Base-by-base conservation (phyloP, 1,284 basidiomycete genomes). In the Pseudozyma thailandica region DNA sequence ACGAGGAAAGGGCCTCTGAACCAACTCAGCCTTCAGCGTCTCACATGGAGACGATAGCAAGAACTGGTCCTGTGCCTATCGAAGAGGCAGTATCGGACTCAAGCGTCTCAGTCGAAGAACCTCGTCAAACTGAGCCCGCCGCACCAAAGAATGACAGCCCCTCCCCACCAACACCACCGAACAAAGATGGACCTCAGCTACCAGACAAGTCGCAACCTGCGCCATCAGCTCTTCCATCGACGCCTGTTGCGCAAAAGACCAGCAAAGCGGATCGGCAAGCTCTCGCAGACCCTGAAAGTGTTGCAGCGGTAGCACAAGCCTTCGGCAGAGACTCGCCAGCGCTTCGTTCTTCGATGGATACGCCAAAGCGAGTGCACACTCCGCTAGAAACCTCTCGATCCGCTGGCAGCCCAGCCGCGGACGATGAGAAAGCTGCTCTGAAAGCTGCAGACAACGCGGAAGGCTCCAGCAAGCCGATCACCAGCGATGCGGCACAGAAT, bases 221-320 rank as follows among this genome's bases (percentile, higher is more conserved):
- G 15, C 27, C 2, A 6, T 21, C 5, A 13, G 7, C 23, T 20
- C 10, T 1, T 25, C 38, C 52, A 2, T 53, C 64, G 3, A 61
- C 50, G 25, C 47, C 54, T 1, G 6, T 27, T 6, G 38, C 46
- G 13, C 52, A 56, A 33, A 47, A 42, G 47, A 3, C 27, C 15
- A 18, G 18, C 13, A 23, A 26, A 45, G 20, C 52, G 6, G 37
- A 44, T 37, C 42, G 66, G 31, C 50, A 57, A 38, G 68, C 61
- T 12, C 57, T 71, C 1, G 72, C 72, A 26, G 72, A 72, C 18
- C 50, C 62, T 4, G 60, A 66, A 12, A 64, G 57, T 31, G 72
- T 74, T 8, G 69, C 72, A 30, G 72, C 69, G n/a, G 63, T 74
- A 0, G 72, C 72, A n/a, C 68, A 71, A 23, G 72, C 72, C 15